Evolutionary conservation across 2,329 filamentous ascomycete species (phyloP), one percentile per base, ranked within the genome.

Genomic region (Aspergillus caelatus): DNA sequence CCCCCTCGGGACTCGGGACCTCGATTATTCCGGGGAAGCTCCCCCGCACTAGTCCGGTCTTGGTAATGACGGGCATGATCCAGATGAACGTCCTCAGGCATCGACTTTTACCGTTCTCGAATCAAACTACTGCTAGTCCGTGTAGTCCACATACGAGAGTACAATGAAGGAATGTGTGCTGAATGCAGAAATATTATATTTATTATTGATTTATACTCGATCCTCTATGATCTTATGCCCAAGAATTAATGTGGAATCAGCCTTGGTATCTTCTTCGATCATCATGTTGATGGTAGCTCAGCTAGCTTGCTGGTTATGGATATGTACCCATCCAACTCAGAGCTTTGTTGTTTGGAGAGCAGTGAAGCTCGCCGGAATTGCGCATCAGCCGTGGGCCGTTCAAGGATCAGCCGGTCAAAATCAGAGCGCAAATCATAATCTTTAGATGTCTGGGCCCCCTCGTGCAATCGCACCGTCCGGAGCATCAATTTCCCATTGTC

Each of bases 351-450:
- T 30, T 58, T 60, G 4, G 68, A 67, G 6, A 70, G 54, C 6
- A 65, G 61, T 19, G 68, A 67, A 21, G 62, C 56, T 50, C 65
- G 64, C 26, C 62, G 57, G 16, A 61, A 65, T 23, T 68, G 68
- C 1, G 53, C 30, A 30, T 66, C 67, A 30, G 48, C 59, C 14
- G 62, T 54, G 16, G 60, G 57, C 12, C 68, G 60, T 46, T 71
- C 69, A 0, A 63, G 54, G 9, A 68, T 50, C 32, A 77, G 65
- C 21, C 73, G 70, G 61, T 78, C 72, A 60, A 74, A 76, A 54
- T 77, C 72, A 14, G 70, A 60, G 19, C 75, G 65, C 9, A 78
- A 66, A 62, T 78, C 74, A 50, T 71, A 71, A 59, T 78, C 76
- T 53, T 58, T 73, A 54, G 71, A 67, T 9, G 63, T 64, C 64